Conservation (phyloP, 805 yeast genomes). For the Teunomyces tritomae region DNA sequence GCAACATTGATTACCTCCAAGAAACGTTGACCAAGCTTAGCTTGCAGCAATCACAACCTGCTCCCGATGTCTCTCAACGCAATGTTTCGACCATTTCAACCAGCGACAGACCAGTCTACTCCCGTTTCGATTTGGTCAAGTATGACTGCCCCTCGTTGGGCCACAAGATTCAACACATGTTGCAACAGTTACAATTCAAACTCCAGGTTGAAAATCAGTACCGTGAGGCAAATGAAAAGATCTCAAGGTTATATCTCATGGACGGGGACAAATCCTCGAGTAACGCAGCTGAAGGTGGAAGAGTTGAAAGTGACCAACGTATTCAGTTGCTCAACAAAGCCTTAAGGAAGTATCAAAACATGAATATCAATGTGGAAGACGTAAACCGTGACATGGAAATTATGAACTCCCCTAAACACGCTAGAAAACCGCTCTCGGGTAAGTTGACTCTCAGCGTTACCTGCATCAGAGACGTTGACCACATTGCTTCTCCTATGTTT, state of each 20-base stretch:
- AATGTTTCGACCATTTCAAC: not conserved
- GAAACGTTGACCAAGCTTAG: conserved; percentile 67
- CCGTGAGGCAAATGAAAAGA: conserved; percentile 86
- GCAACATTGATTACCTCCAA: conserved; percentile 84
- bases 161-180: conserved; percentile 91
- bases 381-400: conserved; percentile 64
- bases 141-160: conserved; percentile 94
- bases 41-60: conserved; percentile 21
- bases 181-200: conserved; percentile 91
- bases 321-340: conserved; percentile 81
- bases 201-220: conserved; percentile 92
- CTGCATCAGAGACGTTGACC: conserved; percentile 87
- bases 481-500: conserved; percentile 79
- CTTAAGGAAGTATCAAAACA: conserved; percentile 82
- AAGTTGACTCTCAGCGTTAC: conserved; percentile 67
- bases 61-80: conserved; percentile 11
- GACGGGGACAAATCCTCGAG: conserved; percentile 89
- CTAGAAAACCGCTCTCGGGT: conserved; percentile 85
- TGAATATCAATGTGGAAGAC: conserved; percentile 70
- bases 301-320: conserved; percentile 78
- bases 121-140: conserved; percentile 78
- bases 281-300: conserved; percentile 86
- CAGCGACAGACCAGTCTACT: conserved; percentile 35
- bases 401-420: conserved; percentile 65
- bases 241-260: conserved; percentile 77